Evolutionary conservation across 208 protist species (phyloP), one percentile per base, ranked within the genome.

Genomic region (Trypanosoma theileri): DNA sequence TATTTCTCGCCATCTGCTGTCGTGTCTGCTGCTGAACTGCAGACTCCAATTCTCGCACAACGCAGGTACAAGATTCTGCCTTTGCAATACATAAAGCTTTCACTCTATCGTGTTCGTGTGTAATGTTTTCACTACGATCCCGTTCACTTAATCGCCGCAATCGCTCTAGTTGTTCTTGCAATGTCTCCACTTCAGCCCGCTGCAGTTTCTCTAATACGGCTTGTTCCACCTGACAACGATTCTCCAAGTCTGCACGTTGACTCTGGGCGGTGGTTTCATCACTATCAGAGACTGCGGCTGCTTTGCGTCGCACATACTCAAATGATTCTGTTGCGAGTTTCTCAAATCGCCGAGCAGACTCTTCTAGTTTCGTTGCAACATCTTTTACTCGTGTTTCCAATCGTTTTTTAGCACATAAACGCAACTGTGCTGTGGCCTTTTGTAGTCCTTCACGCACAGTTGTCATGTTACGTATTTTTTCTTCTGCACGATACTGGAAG

Each of bases 121-220:
- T 28, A 44, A 40, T 71, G 58, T 13, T 35, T 59, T 44, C 35
- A 21, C 48, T 79, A 57, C 22, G 3, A 28, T 11, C 14, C 21
- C 46, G 40, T 21, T 60, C 75, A 26, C 71, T 56, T 11, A 65
- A 51, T 13, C 69, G 62, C 12, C 70, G 74, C 31, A 88, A 57
- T n/a, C 70, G 62, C 14, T 71, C 68, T 24, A 89, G 63, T 60
- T 90, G 84, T 21, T 82, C 67, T 7, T 61, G 51, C 22, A 90
- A 54, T 16, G 72, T 68, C 40, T 79, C 75, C 22, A 69, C 46
- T 58, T 93, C 77, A 4, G 78, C 69, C 26, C 42, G 31, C 46
- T 79, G 73, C 8, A 88, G 78, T 46, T 82, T 79, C 14, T 81
- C 73, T 19, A 75, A 65, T 17, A 83, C 76, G 53, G 59, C 52